Conservation (phyloP, 2,329 filamentous ascomycete species). For the Clonostachys sp. region DNA sequence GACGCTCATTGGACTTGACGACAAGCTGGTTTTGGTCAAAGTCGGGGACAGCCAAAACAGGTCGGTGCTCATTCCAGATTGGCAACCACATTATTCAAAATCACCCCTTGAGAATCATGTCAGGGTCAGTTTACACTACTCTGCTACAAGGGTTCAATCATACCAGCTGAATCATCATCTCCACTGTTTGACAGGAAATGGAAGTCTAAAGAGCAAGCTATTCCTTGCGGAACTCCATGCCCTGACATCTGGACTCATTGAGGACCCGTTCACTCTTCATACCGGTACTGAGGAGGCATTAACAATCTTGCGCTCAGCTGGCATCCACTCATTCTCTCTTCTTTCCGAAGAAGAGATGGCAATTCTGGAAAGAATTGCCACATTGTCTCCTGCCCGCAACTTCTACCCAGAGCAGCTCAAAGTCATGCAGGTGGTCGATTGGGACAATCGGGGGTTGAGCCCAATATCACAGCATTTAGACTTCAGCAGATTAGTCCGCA, state of each 20-base stretch:
- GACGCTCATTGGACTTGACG: conserved; percentile 41
- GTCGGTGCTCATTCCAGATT: conserved; percentile 24
- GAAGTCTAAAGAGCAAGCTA: conserved; percentile 44
- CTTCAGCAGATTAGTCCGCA: too few relatives aligned
- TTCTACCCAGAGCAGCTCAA: not conserved
- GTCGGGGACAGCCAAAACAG: conserved; percentile 14
- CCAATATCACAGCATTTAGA: too few relatives aligned
- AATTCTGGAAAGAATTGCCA: conserved; percentile 2
- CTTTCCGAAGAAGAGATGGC: not conserved
- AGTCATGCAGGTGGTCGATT: not conserved
- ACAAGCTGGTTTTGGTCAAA: conserved; percentile 38
- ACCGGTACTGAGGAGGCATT: conserved; percentile 52
- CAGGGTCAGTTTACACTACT: conserved; percentile 9
- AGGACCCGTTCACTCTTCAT: conserved; percentile 37
- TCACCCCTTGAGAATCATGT: conserved; percentile 14
- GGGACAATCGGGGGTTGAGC: not conserved
- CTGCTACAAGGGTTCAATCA: conserved; percentile 17
- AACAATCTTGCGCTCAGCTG: conserved; percentile 36
- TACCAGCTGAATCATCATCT: conserved; percentile 43
- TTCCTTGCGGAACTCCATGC: conserved; percentile 46
- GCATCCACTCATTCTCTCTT: conserved; percentile 30
- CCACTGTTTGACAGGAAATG: conserved; percentile 42
- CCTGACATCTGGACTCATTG: conserved; percentile 42
- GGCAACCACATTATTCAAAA: too few relatives aligned
- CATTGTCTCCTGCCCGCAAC: conserved; percentile 16